phyloP scores from a whole-genome alignment of 2,329 filamentous ascomycete species.

The Xenosphaeropsis pyriputrescens region DNA sequence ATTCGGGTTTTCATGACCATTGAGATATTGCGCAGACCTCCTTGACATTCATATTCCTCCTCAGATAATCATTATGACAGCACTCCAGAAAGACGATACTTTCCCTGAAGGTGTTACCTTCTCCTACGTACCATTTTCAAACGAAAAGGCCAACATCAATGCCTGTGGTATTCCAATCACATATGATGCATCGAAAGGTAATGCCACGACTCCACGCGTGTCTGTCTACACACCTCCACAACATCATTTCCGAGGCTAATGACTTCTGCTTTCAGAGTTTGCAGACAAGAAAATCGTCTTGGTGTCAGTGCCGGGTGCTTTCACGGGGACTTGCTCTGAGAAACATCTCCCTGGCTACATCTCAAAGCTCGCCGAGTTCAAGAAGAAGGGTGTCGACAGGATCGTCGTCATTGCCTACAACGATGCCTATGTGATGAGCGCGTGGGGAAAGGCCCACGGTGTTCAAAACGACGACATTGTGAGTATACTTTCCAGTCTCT shows the following conservation, averaged over 20 bases:
- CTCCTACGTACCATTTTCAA: conserved; percentile 66
- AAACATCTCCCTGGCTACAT: conserved; percentile 57
- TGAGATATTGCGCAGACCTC: too few species aligned
- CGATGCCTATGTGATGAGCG: conserved; percentile 59
- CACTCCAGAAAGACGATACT: too few species aligned
- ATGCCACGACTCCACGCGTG: too few species aligned
- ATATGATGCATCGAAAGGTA: conserved; percentile 69
- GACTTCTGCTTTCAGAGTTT: conserved; percentile 39
- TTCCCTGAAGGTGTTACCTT: conserved; percentile 76
- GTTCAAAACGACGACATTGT: conserved; percentile 50
- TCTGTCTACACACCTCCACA: too few species aligned
- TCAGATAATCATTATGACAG: too few species aligned
- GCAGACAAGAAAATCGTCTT: conserved; percentile 57
- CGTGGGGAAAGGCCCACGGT: conserved; percentile 57
- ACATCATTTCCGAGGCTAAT: too few species aligned
- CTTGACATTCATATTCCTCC: too few species aligned
- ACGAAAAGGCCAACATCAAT: conserved; percentile 53
- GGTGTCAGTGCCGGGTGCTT: conserved; percentile 54
- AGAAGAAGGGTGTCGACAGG: conserved; percentile 51
- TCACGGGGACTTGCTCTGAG: conserved; percentile 56
- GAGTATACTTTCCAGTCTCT: conserved; percentile 13
- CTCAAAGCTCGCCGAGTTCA: conserved; percentile 40
- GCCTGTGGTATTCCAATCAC: conserved; percentile 65
- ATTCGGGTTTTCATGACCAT: too few species aligned
- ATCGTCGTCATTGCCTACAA: conserved; percentile 55